Conservation (phyloP, 2,329 filamentous ascomycete species). For the Scolecobasidium constrictum region DNA sequence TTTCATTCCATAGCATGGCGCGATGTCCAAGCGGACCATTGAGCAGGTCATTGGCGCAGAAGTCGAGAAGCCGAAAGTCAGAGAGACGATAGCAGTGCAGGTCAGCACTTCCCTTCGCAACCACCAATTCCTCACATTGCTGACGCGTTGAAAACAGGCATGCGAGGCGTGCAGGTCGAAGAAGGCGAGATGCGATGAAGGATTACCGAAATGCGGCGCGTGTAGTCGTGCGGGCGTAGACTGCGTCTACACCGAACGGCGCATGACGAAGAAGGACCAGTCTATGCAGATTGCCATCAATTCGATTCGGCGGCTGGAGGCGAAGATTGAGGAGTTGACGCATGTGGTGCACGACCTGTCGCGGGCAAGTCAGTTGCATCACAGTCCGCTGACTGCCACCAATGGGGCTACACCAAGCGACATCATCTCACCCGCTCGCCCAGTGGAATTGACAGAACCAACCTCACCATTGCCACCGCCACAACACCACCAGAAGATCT, state of each 20-base stretch:
- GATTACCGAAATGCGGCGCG: slow-evolving; percentile 48
- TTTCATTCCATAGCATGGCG: no score
- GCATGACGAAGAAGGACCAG: slow-evolving; percentile 49
- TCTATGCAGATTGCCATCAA: neutral
- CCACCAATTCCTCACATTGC: no score
- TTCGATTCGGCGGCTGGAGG: neutral
- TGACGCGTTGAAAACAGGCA: no score
- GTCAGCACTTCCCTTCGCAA: no score
- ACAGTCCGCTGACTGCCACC: neutral
- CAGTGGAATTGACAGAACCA: neutral
- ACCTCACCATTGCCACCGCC: neutral
- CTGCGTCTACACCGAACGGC: slow-evolving; percentile 50
- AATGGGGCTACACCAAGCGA: neutral
- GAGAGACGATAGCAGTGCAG: neutral
- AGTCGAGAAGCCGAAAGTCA: neutral
- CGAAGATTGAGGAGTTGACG: neutral
- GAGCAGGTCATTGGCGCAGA: neutral
- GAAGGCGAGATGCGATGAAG: slow-evolving; percentile 56
- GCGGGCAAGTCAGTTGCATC: neutral
- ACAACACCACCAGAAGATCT: neutral
- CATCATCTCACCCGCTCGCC: neutral
- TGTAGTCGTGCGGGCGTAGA: slow-evolving; percentile 47
- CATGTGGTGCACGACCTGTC: neutral
- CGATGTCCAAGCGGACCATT: neutral
- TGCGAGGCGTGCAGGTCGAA: slow-evolving; percentile 49